These are phyloP conservation scores for Mucor piriformis DNA, from an alignment of 371 early-diverging fungal genomes.

Conservation along the genomic window DNA sequence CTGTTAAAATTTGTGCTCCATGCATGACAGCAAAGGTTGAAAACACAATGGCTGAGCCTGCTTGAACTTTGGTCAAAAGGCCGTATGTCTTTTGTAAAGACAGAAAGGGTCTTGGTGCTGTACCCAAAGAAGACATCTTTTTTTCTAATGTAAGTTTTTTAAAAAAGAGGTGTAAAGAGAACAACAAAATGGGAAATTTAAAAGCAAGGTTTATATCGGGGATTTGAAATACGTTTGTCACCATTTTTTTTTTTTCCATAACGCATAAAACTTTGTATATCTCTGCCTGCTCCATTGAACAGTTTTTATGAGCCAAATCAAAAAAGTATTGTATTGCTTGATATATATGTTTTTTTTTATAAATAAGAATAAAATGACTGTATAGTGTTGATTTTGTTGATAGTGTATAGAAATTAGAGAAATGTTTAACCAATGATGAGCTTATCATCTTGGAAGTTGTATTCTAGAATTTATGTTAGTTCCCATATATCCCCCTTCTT, in stretches of 20 bases:
- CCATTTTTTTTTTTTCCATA: too few species aligned
- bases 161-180: not conserved
- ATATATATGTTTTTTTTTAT: conserved; percentile 8
- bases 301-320: not conserved
- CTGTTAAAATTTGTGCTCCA: conserved; percentile 36
- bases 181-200: not conserved
- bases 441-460: conserved; percentile 49
- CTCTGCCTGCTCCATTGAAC: too few species aligned
- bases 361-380: conserved; percentile 9
- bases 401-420: not conserved
- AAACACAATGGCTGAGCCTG: conserved; percentile 43
- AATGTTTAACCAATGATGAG: conserved; percentile 55
- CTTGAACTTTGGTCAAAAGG: conserved; percentile 35
- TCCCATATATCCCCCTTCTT: not conserved
- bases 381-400: conserved; percentile 5
- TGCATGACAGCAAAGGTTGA: conserved; percentile 40
- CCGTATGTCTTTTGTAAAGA: conserved; percentile 34
- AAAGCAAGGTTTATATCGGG: not conserved
- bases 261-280: too few species aligned
- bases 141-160: not conserved
- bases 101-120: conserved; percentile 12
- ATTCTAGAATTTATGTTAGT: conserved; percentile 34
- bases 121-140: conserved; percentile 16
- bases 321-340: not conserved
- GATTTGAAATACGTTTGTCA: not conserved